These are phyloP conservation scores for Fusarium chlamydosporum DNA, from an alignment of 2,329 filamentous ascomycete species.

Conservation along the genomic window DNA sequence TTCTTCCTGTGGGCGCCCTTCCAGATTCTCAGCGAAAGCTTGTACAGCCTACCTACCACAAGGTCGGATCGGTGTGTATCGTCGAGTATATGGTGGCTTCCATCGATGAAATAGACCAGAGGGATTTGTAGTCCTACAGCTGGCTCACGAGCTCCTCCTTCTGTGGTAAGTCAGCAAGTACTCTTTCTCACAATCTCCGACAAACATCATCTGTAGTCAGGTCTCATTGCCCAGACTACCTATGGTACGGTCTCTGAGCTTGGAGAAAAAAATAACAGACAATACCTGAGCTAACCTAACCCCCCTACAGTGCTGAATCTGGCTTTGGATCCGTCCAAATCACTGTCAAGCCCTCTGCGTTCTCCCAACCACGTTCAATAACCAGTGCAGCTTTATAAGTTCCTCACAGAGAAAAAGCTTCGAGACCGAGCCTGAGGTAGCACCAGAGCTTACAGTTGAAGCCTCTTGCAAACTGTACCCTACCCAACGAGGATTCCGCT, in stretches of 20 bases:
- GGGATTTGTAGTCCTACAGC: neutral
- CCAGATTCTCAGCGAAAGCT: neutral
- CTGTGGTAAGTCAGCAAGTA: neutral
- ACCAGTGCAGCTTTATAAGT: neutral
- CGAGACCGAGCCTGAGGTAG: neutral
- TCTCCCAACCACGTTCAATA: too few relatives aligned
- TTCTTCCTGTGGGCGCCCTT: neutral
- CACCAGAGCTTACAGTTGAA: neutral
- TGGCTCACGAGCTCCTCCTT: neutral
- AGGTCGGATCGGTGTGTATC: neutral
- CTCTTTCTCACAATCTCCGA: neutral
- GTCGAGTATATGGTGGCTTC: slow-evolving; percentile 1
- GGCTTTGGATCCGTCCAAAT: neutral
- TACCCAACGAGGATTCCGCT: neutral
- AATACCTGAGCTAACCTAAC: neutral
- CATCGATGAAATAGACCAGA: neutral
- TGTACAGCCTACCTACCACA: neutral
- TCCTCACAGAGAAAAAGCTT: neutral
- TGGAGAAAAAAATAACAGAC: neutral
- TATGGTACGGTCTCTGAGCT: neutral
- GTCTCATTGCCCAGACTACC: neutral
- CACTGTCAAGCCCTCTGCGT: neutral
- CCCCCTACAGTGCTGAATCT: neutral
- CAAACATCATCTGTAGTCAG: neutral
- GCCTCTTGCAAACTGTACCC: neutral